phyloP scores from a whole-genome alignment of 2,329 filamentous ascomycete species.

The Coniella lustricola region DNA sequence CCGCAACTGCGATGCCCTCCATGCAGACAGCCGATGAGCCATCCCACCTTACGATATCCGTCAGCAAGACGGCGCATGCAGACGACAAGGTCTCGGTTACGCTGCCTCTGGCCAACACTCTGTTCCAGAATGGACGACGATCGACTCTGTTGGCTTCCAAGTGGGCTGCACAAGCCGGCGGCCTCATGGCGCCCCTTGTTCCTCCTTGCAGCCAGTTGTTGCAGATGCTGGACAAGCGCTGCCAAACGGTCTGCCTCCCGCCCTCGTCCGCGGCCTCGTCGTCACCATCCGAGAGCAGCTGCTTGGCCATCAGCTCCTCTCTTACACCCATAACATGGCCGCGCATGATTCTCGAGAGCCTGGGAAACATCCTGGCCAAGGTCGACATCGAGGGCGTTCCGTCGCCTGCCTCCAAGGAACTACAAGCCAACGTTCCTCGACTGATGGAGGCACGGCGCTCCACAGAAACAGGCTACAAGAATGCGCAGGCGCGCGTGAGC shows the following conservation, averaged over 20 bases:
- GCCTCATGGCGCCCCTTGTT: background rate
- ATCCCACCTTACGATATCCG: conserved; percentile 35
- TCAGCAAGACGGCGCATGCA: conserved; percentile 24
- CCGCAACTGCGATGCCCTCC: conserved; percentile 11
- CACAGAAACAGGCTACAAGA: conserved; percentile 18
- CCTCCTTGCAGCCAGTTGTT: background rate
- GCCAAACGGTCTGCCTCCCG: conserved; percentile 2
- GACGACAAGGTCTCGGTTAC: conserved; percentile 31
- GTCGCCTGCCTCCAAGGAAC: conserved; percentile 61
- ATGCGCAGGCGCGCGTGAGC: conserved; percentile 38
- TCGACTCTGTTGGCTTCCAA: conserved; percentile 16
- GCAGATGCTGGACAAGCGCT: conserved; percentile 2
- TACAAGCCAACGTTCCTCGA: conserved; percentile 57
- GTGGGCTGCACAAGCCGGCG: conserved; percentile 3
- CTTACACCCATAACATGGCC: conserved; percentile 58
- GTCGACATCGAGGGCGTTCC: conserved; percentile 42
- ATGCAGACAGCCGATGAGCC: conserved; percentile 27
- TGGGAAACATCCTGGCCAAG: conserved; percentile 73
- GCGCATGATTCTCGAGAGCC: conserved; percentile 54
- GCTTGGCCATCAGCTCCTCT: conserved; percentile 24
- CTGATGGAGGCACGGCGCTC: conserved; percentile 41
- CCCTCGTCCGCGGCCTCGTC: too few relatives aligned
- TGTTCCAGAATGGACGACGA: conserved; percentile 55
- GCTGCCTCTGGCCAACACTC: conserved; percentile 67
- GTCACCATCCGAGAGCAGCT: background rate